Evolutionary conservation across 1,284 basidiomycete genomes (phyloP), one percentile per base, ranked within the genome.

Genomic region (Ustilago shanxiensis): DNA sequence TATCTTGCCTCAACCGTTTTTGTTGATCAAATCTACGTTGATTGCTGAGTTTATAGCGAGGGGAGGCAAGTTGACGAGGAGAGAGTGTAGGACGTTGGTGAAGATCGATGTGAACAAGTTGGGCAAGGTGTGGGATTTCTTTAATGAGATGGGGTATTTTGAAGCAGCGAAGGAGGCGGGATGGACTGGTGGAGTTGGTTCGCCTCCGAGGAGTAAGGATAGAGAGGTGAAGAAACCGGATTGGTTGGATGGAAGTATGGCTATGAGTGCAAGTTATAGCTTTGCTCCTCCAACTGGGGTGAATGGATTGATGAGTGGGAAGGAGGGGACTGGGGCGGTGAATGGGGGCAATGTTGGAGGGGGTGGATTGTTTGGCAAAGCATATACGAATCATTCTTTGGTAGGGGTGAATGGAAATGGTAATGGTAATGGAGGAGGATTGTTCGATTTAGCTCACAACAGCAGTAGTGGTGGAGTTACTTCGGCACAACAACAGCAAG

Each of bases 1-100:
- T 18, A 83, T 86, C 66, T 60, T 80, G n/a, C 84, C 84, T 6
- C 75, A 79, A 55, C 78, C 83, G 1, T 86, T 80, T 61, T 67
- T 86, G 63, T 50, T 84, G 55, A 81, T 86, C 70, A 86, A 86
- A 60, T 72, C 80, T 72, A 79, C 76, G 55, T 78, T 86, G 28
- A 73, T 86, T 26, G 66, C 79, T 31, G 79, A 77, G 35, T 76
- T 79, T 51, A 68, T 79, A 37, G 78, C 80, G 4, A 66, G 82
- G 26, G 73, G 81, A 31, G 78, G 80, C 41, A 79, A 71, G 54
- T 61, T 86, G 18, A 73, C 82, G n/a, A 63, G 83, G 26, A 66
- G 79, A 49, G 81, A 84, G 53, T 79, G 77, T 35, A 66, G 82
- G 22, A 62, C 65, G 45, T 57, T 86, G 44, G 72, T 83, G 77